Evolutionary conservation across 2,329 filamentous ascomycete genomes (phyloP), one percentile per base, ranked within the genome.

Genomic region (Triangularia setosa): DNA sequence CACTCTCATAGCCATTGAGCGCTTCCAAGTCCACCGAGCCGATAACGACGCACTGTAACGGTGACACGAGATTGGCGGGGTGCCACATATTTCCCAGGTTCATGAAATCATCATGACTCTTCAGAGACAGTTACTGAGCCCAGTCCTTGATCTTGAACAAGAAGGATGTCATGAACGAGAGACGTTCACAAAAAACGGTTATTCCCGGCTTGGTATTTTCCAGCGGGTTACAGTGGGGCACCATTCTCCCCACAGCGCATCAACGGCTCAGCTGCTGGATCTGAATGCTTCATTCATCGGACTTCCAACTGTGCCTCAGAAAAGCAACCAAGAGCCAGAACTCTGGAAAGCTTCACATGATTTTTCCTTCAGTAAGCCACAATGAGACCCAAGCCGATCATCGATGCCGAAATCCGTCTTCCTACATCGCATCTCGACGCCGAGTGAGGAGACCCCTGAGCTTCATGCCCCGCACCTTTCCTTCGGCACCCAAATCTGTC

Each of bases 131-230:
- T 16, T 33, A 12, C 30, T 12, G 35, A 40, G 35, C 14, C 30
- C 14, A 12, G 9, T n/a, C 14, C 16, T 40, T 16, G 14, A 40
- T n/a, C 35, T 16, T 40, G 35, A 14, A 40, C 16, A 5, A 48
- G 12, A 3, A 11, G 12, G n/a, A 21, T 48, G 35, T 8, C 35
- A 40, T 28, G 30, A 33, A 9, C 3, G 40, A 48, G 40, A 48
- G 40, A 48, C 40, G 40, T 48, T 48, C n/a, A 21, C n/a, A 21
- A 48, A 48, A 9, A 21, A 21, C 57, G 57, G 57, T 40, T 58
- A 58, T 25, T 24, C 33, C 57, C 57, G 57, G 28, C 57, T 58
- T 58, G 57, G 58, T 60, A 48, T 60, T 44, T 44, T 21, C 40
- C n/a, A 48, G 40, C 6, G 40, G 40, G 40, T 21, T 48, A 48